phyloP scores from a whole-genome alignment of 2,329 filamentous ascomycete species.

The Colletotrichum euphorbiae region DNA sequence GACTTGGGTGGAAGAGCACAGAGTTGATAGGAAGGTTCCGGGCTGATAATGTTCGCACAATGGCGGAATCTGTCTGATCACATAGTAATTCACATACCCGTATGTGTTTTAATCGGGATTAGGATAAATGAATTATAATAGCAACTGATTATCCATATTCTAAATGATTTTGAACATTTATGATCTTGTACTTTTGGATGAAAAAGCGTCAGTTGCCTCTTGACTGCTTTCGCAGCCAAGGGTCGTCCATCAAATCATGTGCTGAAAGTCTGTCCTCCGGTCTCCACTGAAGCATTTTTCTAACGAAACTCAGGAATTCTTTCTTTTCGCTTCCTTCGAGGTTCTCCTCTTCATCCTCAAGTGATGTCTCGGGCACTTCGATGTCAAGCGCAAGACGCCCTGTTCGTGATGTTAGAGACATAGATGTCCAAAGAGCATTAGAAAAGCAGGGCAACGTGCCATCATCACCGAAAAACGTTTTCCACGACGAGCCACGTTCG shows the following conservation, averaged over 20 bases:
- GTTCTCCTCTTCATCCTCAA: conserved; percentile 29
- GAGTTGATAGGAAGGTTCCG: too few species aligned
- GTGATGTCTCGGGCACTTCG: conserved; percentile 28
- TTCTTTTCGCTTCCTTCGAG: conserved; percentile 41
- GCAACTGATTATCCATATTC: too few species aligned
- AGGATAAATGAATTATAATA: too few species aligned
- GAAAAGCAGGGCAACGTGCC: conserved; percentile 17
- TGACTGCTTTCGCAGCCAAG: conserved; percentile 24
- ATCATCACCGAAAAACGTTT: conserved; percentile 42
- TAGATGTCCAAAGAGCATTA: neutral
- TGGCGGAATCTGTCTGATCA: too few species aligned
- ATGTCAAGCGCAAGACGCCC: conserved; percentile 9
- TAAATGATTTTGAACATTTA: too few species aligned
- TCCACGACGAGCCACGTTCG: conserved; percentile 44
- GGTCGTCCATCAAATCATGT: conserved; percentile 32
- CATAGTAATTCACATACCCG: too few species aligned
- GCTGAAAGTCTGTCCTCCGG: conserved; percentile 44
- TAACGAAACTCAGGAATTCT: conserved; percentile 41
- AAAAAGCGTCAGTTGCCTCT: neutral
- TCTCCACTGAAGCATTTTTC: conserved; percentile 45
- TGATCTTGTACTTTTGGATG: too few species aligned
- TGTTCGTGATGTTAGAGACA: neutral
- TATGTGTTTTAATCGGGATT: too few species aligned
- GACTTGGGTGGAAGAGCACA: too few species aligned
- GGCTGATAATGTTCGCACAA: too few species aligned